Conservation (phyloP, 2,329 filamentous ascomycete genomes). For the Blumeriella jaapii region DNA sequence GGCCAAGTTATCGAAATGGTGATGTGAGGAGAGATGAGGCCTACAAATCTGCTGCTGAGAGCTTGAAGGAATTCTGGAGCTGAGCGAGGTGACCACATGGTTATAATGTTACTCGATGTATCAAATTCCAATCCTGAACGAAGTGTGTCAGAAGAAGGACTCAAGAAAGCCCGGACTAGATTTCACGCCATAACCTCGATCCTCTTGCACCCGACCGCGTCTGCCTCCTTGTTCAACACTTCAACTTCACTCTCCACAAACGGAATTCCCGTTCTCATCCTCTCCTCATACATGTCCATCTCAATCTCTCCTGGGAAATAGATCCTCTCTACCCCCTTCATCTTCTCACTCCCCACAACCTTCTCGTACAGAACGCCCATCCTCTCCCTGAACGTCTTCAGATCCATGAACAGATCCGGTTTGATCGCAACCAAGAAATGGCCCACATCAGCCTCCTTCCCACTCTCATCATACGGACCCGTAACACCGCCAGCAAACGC, state of each 20-base stretch:
- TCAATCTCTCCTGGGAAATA: conserved; percentile 54
- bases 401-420: conserved; percentile 60
- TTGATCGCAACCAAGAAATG: conserved; percentile 65
- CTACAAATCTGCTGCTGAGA: conserved; percentile 13
- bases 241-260: conserved; percentile 45
- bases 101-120: background rate
- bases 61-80: conserved; percentile 10
- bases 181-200: conserved; percentile 10
- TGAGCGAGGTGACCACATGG: too few relatives aligned
- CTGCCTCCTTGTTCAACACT: conserved; percentile 42
- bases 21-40: conserved; percentile 14
- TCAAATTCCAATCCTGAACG: background rate
- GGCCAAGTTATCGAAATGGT: conserved; percentile 3
- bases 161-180: too few relatives aligned
- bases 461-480: conserved; percentile 60
- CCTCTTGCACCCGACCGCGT: conserved; percentile 28
- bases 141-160: too few relatives aligned
- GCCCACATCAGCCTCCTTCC: conserved; percentile 54
- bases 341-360: conserved; percentile 42
- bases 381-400: conserved; percentile 56
- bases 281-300: conserved; percentile 39
- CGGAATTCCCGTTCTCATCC: conserved; percentile 44
- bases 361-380: conserved; percentile 44
- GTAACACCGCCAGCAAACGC: conserved; percentile 71
- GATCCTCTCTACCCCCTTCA: conserved; percentile 43